Conservation (phyloP, 805 yeast genomes). For the Ogataea henricii region DNA sequence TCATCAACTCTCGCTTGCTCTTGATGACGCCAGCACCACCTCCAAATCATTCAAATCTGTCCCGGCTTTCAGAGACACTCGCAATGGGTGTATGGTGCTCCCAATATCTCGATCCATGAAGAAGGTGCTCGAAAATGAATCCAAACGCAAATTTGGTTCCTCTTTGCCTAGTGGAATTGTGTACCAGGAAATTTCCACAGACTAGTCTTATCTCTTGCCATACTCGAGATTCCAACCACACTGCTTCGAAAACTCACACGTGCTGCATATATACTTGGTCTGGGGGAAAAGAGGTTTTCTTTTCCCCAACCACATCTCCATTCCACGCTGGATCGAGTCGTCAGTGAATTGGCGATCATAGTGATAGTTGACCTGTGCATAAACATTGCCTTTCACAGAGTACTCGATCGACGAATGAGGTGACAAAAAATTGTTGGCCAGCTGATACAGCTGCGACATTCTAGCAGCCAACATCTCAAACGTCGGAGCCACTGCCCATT, state of each 20-base stretch:
- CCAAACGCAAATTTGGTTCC: constrained; percentile 24
- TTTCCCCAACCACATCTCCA: constrained; percentile 60
- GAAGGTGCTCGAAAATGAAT: constrained; percentile 10
- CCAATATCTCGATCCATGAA: constrained; percentile 1
- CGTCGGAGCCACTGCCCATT: constrained; percentile 60
- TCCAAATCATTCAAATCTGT: no score
- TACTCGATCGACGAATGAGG: constrained; percentile 51
- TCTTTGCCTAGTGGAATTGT: constrained; percentile 27
- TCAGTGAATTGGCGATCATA: constrained; percentile 39
- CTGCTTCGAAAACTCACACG: constrained; percentile 52
- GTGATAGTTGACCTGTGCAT: constrained; percentile 42
- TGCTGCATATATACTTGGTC: constrained; percentile 46
- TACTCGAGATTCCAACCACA: constrained; percentile 43
- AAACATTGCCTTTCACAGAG: constrained; percentile 45
- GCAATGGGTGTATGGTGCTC: constrained; percentile 2
- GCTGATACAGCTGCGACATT: constrained; percentile 46
- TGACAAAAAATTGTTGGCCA: constrained; percentile 40
- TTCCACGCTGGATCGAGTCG: constrained; percentile 35
- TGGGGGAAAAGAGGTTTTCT: constrained; percentile 50
- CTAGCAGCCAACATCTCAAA: constrained; percentile 57
- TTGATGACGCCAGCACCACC: constrained; percentile 8
- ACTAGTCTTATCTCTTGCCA: constrained; percentile 1
- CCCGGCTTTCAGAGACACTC: constrained; percentile 4
- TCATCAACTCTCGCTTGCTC: constrained; percentile 2
- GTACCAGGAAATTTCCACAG: constrained; percentile 5